Percentiles rank a stretch among this genome's conserved stretches.
phyloP scores from a whole-genome alignment of 441 rosid species.

The Hura crepitans region DNA sequence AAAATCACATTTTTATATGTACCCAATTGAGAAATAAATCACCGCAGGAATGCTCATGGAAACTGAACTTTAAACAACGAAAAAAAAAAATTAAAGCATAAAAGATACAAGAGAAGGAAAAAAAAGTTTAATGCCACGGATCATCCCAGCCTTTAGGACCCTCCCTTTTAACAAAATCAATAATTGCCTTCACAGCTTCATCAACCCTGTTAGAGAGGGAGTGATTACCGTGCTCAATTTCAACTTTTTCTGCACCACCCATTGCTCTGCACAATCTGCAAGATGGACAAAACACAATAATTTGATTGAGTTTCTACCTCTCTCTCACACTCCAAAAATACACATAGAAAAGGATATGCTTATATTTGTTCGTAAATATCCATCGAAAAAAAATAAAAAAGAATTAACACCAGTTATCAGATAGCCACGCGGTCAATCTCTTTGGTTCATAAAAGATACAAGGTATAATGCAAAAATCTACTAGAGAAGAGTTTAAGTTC shows the following conservation, averaged over 20 bases:
- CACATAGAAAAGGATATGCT: not conserved
- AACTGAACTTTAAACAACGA: not conserved
- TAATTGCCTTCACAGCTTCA: conserved; percentile 76
- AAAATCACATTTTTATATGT: not conserved
- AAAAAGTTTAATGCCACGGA: conserved; percentile 62
- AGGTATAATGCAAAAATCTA: not conserved
- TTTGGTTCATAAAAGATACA: not conserved
- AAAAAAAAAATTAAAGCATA: not conserved
- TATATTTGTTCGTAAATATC: not conserved
- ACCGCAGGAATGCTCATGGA: too few relatives aligned
- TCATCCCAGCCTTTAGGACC: conserved; percentile 98
- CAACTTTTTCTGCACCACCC: conserved; percentile 92
- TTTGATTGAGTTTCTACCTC: not conserved
- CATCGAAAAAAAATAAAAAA: not conserved
- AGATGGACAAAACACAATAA: conserved; percentile 3
- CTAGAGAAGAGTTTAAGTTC: not conserved
- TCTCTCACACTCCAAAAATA: not conserved
- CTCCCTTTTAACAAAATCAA: conserved; percentile 72
- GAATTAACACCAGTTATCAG: conserved; percentile 2
- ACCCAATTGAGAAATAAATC: conserved; percentile 1
- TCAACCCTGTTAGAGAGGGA: conserved; percentile 75
- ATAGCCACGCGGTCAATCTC: not conserved
- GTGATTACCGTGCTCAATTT: conserved; percentile 86
- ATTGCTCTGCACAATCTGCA: conserved; percentile 78
- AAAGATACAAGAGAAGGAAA: not conserved